Base-by-base conservation (phyloP, 2,329 filamentous ascomycete species). In the Trichoderma lentiforme region DNA sequence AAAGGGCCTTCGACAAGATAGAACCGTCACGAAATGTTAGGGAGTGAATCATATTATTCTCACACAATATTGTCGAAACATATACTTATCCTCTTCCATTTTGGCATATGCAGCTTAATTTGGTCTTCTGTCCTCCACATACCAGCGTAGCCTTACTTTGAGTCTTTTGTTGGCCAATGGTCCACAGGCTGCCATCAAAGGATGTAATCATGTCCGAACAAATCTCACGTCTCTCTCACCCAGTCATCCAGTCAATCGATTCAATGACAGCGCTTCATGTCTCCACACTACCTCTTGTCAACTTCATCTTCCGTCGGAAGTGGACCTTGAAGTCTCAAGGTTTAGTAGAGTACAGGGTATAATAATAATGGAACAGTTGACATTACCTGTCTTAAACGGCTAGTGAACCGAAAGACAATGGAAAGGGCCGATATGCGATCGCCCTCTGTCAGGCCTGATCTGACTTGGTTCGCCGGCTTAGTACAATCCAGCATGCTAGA, bases 371-470 rank as follows among this genome's bases (percentile, higher is more conserved):
- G 43, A 24, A 53, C 11, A 21, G 47, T 24, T 53, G 47, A 14
- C n/a, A 0, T 24, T 24, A 53, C 47, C 47, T 24, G n/a, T 53
- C n/a, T 53, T 53, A 53, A 24, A 53, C 47, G n/a, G n/a, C 47
- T 53, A 53, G 47, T 24, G 21, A 53, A 14, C 47, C 28, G 12
- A 57, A 57, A 57, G 24, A 26, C 18, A 30, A 2, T 63, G 28
- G 28, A 64, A 64, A 64, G 36, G 61, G 26, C 61, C 61, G 61
- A 64, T 64, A n/a, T 43, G 9, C 26, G 61, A 64, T 64, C 61
- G 36, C 24, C 61, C 18, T 26, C 28, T 21, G 36, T 18, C 7
- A 47, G 47, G 36, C 36, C 24, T 26, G 26, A 64, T 64, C 26
- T 64, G 61, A 64, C 11, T 21, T 30, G 36, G 26, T 39, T 24